Base-by-base conservation (phyloP, 306 rosid species). In the Abrus pulchellus region DNA sequence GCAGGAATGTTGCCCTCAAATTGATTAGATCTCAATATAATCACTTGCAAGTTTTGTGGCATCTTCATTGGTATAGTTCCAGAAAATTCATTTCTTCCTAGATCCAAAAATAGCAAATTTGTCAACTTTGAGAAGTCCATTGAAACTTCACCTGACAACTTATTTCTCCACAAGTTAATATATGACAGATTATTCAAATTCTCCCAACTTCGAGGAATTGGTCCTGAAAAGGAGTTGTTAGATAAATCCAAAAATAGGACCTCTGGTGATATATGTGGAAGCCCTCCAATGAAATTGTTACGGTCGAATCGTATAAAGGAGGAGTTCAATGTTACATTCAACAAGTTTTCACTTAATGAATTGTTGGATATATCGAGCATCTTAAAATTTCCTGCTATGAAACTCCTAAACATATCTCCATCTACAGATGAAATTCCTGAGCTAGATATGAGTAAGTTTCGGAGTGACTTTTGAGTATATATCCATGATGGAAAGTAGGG, bases 251-350 rank as follows among this genome's bases (percentile, higher is more conserved):
- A 32, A 8, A 0, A 3, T 0, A 0, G 0, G 1, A 64, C 60
- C 5, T 52, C 6, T 10, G 59, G 1, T 8, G 80, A 63, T 11
- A 57, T 1, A 9, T 0, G 56, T 40, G 66, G 86, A 7, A 77
- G 43, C 9, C 11, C 14, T 61, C 71, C 79, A 4, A 34, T 64
- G 65, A 76, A 76, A 49, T 27, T 50, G 13, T 76, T 76, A 2
- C 1, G 7, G 3, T 5, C 9, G 2, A 76, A 27, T 1, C 0
- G 0, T 34, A 64, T 1, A 2, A 0, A 0, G 0, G 0, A 0
- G 62, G 12, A 13, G 1, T 28, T 36, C 1, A 68, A 12, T 13
- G 0, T 8, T 0, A 50, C 3, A 0, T 80, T 72, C 0, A 72
- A 82, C 49, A 75, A 5, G 41, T 75, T 77, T 48, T 1, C 72